Base-by-base conservation (phyloP, 345 rosid genomes). In the Populus deltoides region DNA sequence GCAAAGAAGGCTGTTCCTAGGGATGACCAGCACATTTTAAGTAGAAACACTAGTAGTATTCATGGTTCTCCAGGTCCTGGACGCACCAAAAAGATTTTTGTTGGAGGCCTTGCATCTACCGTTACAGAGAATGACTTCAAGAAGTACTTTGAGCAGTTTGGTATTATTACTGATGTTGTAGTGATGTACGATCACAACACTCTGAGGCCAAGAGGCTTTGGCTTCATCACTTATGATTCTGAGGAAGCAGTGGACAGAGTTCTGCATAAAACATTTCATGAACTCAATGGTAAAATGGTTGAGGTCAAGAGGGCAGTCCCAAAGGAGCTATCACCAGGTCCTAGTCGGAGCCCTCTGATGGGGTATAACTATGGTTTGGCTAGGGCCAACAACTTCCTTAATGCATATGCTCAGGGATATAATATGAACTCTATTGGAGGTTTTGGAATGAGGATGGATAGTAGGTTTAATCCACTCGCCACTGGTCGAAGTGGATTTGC, bases 171-270 rank as follows among this genome's bases (percentile, higher is more conserved):
- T 29, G 99, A 96, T 77, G 98, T 93, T 78, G 98, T 93, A 68
- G 98, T 96, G 63, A 96, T 96, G 99, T 93, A 96, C 80, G 99
- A 96, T 85, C 99, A 96, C 86, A 96, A 92, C 74, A 96, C 98
- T 31, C 98, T 91, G 78, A 88, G 99, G 83, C 99, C 98, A 75
- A 90, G 99, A 89, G 99, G 99, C 68, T 96, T 93, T 75, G 98
- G 99, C 79, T 96, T 96, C 93, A 96, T 96, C 78, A 93, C 99
- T 55, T 96, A 83, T 79, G 98, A 93, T 85, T 84, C 92, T 0
- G 98, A 96, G 79, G 99, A 96, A 72, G 90, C 99, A 35, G 97
- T 96, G 66, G 98, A 96, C 57, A 83, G 88, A 82, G 99, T 92
- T 80, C 91, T 96, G 81, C 90, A 86, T 79, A 91, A 86, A 82